phyloP scores from a whole-genome alignment of 2,329 filamentous ascomycete species.

The Alternaria sp. region DNA sequence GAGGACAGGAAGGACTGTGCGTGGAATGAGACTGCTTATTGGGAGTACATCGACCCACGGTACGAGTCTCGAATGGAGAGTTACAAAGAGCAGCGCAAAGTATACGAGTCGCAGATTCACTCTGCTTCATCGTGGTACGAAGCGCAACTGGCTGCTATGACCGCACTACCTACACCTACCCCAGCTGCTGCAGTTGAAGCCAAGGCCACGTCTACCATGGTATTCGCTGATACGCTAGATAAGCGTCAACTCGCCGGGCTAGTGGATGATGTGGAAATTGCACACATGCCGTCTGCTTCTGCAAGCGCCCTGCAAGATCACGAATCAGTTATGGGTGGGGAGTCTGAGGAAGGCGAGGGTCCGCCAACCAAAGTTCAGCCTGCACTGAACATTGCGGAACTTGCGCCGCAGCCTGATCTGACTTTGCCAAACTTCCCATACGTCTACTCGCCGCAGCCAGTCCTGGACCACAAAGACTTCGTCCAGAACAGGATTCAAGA shows the following conservation, averaged over 20 bases:
- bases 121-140: constrained; percentile 42
- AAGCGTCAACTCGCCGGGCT: constrained; percentile 36
- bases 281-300: constrained; percentile 16
- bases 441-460: constrained; percentile 39
- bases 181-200: constrained; percentile 12
- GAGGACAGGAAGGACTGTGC: constrained; percentile 50
- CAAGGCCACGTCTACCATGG: constrained; percentile 24
- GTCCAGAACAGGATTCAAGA: constrained; percentile 48
- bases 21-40: constrained; percentile 56
- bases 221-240: constrained; percentile 30
- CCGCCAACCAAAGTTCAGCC: constrained; percentile 33
- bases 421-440: constrained; percentile 37
- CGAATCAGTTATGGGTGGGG: constrained; percentile 25
- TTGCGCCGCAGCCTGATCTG: constrained; percentile 18
- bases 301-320: constrained; percentile 8
- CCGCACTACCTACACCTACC: constrained; percentile 22
- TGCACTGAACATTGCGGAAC: constrained; percentile 14
- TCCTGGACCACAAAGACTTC: constrained; percentile 44
- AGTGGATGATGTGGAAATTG: constrained; percentile 28
- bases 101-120: constrained; percentile 42
- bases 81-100: constrained; percentile 43
- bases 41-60: constrained; percentile 47
- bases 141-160: constrained; percentile 35
- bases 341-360: constrained; percentile 26
- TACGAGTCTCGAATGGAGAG: constrained; percentile 35